Evolutionary conservation across 176 grass and related monocot species (phyloP), one percentile per base, ranked within the genome.

Genomic region (Oryza meyeriana): DNA sequence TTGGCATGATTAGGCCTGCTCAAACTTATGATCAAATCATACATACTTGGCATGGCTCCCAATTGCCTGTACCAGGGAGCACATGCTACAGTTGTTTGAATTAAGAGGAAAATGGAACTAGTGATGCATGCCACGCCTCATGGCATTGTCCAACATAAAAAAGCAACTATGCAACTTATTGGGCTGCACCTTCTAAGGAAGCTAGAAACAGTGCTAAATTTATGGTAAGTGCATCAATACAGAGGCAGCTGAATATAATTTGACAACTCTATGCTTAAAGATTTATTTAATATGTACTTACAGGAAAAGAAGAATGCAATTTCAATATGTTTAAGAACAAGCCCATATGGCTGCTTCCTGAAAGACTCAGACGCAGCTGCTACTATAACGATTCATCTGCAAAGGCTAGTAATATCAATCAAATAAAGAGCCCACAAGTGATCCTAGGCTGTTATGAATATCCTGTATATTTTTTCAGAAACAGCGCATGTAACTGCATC

Each of bases 291-390:
- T 40, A 40, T 40, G 38, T 66, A 66, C 13, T n/a, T 79, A 12
- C 18, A 17, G 62, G 76, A 26, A 65, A 79, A 79, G 61, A 79
- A 8, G 42, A 79, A 48, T 79, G 58, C 16, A 63, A 77, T 65
- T 3, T 47, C 13, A 22, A 10, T 24, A 64, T 65, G 17, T n/a
- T 44, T n/a, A n/a, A n/a, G n/a, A 78, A 66, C 61, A 48, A 79
- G 39, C 6, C 22, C 48, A 33, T 79, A 66, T 33, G 22, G 66
- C 62, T 50, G 38, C 8, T 32, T 50, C 33, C 22, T 47, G 44
- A 47, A 42, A 27, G 68, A 71, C n/a, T 14, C 18, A 36, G 33
- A 39, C 9, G 18, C 11, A 39, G 66, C 66, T 24, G 34, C 34
- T 39, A 24, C 34, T 39, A 36, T n/a, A 69, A 68, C 18, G 5